Evolutionary conservation across 2,329 filamentous ascomycete genomes (phyloP).

Genomic region (Gliomastix tumulicola): DNA sequence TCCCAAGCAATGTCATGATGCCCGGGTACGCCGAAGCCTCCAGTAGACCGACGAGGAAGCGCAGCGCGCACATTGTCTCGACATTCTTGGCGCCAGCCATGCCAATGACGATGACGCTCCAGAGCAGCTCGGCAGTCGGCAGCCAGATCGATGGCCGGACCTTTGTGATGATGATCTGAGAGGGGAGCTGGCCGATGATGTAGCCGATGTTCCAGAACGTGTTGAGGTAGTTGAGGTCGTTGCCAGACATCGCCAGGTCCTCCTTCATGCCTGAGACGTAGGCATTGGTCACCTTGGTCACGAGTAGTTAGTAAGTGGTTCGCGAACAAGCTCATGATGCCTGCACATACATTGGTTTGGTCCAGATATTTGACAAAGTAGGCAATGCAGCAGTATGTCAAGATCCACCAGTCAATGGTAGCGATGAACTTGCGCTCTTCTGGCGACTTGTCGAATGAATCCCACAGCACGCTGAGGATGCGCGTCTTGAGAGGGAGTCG

Average conservation of each 20-base stretch:
- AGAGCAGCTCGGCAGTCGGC: constrained; percentile 21
- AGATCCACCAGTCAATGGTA: constrained; percentile 25
- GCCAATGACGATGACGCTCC: constrained; percentile 19
- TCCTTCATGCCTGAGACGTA: constrained; percentile 37
- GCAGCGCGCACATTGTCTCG: constrained; percentile 23
- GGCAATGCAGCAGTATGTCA: constrained; percentile 23
- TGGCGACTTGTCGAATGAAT: constrained; percentile 21
- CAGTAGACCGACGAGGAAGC: constrained; percentile 30
- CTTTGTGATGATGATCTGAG: constrained; percentile 26
- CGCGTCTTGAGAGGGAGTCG: constrained; percentile 7
- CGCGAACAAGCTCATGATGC: background rate
- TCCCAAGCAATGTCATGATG: constrained; percentile 25
- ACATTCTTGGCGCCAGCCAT: constrained; percentile 26
- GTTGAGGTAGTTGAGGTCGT: constrained; percentile 42
- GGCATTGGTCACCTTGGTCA: constrained; percentile 22
- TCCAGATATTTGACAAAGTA: constrained; percentile 28
- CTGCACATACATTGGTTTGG: constrained; percentile 16
- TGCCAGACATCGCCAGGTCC: constrained; percentile 40
- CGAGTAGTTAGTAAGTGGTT: too few species aligned
- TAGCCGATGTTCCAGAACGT: constrained; percentile 53
- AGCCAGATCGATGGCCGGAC: constrained; percentile 28
- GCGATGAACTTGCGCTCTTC: constrained; percentile 21
- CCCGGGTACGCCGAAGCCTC: constrained; percentile 25
- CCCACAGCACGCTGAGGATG: constrained; percentile 18
- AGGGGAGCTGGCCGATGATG: constrained; percentile 34